Evolutionary conservation across 2,329 filamentous ascomycete species (phyloP), one percentile per base, ranked within the genome.

Genomic region (Penicillium oxalicum): DNA sequence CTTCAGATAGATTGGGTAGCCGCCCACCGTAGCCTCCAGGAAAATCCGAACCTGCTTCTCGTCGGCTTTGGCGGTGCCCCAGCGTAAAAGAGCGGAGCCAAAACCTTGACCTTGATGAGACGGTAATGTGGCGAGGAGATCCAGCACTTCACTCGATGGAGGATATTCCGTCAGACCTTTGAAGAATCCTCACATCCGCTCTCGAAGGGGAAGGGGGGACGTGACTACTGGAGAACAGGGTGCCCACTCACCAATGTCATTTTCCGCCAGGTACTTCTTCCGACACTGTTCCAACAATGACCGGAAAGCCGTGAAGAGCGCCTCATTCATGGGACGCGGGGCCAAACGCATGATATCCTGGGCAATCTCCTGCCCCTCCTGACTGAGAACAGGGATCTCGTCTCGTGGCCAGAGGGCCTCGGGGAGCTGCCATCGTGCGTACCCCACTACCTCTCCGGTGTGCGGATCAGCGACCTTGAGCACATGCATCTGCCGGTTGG

Each of bases 21-120:
- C 78, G 12, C 68, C 69, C 0, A 68, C 70, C 40, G 77, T 78
- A 7, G 77, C 74, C 50, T 80, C 77, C 1, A 81, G 60, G 59
- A 75, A 81, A 8, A 71, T 68, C 39, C 74, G 70, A 11, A 66
- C 53, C 0, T 70, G 65, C 1, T 68, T 70, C 4, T 61, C 64
- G 55, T 79, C 77, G 1, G 76, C 75, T 51, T 63, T 66, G 26
- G 69, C 60, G 5, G 74, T 49, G 0, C 78, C 78, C 75, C 75
- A 81, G 26, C 61, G 60, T 35, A 81, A 55, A 24, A 81, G 46
- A 28, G 62, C 60, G 11, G 66, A 66, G 0, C 70, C 76, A 0
- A 72, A 70, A 0, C 78, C 78, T 35, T 64, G 70, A 1, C 77
- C 70, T 59, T 77, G 75, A 51, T 67, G 68, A 13, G 66, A 69